Evolutionary conservation across 78 protist species (phyloP).

Genomic region (Pelomyxa schiedti): DNA sequence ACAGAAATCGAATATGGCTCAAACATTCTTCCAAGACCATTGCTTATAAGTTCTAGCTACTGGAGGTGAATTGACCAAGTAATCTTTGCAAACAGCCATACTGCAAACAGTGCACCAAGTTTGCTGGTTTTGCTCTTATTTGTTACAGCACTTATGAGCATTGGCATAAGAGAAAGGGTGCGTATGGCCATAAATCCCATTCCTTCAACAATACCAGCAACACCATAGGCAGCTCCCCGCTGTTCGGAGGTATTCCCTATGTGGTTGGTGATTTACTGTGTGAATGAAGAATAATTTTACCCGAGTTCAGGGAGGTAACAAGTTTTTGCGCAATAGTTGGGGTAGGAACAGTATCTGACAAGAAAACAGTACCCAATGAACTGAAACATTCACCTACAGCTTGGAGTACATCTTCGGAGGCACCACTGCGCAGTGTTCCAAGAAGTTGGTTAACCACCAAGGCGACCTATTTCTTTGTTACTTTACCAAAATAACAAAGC

Average conservation of each 20-base stretch:
- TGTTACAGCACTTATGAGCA: conserved; percentile 28
- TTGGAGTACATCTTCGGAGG: conserved; percentile 40
- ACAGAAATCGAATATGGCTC: conserved; percentile 83
- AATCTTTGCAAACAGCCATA: not conserved
- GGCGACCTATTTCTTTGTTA: not conserved
- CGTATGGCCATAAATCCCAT: conserved; percentile 66
- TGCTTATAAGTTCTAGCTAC: conserved; percentile 34
- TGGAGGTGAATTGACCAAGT: not conserved
- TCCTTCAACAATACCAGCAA: conserved; percentile 81
- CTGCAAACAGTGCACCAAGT: conserved; percentile 77
- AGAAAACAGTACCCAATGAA: not conserved
- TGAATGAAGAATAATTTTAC: not conserved
- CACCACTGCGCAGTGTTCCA: conserved; percentile 16
- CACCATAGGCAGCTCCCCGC: conserved; percentile 81
- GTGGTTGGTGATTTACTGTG: not conserved
- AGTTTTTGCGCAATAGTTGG: conserved; percentile 2
- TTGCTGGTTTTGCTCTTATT: conserved; percentile 42
- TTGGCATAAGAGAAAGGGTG: conserved; percentile 26
- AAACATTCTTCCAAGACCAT: conserved; percentile 64
- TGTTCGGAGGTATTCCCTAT: not conserved
- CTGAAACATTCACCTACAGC: conserved; percentile 30
- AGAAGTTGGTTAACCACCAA: conserved; percentile 23
- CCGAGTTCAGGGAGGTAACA: conserved; percentile 14
- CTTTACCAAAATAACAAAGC: not conserved
- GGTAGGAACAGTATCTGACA: not conserved